A percentile compares a stretch with the other conserved stretches of the same genome.
phyloP scores from a whole-genome alignment of 352 stramenopile species.

The Globisporangium spinosum region DNA sequence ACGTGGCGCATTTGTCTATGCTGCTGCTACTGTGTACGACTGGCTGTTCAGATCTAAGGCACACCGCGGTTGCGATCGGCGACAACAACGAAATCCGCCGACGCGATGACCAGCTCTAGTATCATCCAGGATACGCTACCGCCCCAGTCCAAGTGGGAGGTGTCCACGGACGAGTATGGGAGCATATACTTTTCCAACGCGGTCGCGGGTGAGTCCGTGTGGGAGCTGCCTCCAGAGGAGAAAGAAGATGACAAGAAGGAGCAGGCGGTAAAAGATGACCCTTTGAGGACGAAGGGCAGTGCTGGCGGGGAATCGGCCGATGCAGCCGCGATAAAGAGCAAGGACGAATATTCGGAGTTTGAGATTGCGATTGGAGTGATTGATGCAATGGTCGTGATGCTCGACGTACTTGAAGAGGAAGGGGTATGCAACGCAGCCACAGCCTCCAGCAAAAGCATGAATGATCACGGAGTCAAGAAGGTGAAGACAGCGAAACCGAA shows the following conservation, averaged over 20 bases:
- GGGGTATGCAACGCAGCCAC: neutral
- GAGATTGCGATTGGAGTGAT: conserved; percentile 46
- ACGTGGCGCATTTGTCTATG: neutral
- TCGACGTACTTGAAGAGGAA: conserved; percentile 32
- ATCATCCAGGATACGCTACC: neutral
- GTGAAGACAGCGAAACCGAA: conserved; percentile 14
- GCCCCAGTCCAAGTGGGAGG: conserved; percentile 39
- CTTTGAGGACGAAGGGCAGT: neutral
- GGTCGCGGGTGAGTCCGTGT: conserved; percentile 59
- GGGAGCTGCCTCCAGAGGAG: conserved; percentile 53
- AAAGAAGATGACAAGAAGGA: conserved; percentile 16
- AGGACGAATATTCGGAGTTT: conserved; percentile 27
- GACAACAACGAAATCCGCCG: neutral
- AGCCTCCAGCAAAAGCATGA: neutral
- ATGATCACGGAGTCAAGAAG: conserved; percentile 15
- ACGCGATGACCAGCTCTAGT: neutral
- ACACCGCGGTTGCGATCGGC: neutral
- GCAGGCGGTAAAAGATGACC: neutral
- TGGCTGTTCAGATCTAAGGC: neutral
- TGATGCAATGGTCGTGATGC: conserved; percentile 36
- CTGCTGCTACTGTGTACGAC: neutral
- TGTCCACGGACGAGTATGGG: conserved; percentile 57
- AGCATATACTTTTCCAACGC: conserved; percentile 80
- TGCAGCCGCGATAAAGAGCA: neutral
- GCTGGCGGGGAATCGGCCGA: neutral